phyloP scores from a whole-genome alignment of 192 early-diverging fungal species.

The Entomortierella beljakovae region DNA sequence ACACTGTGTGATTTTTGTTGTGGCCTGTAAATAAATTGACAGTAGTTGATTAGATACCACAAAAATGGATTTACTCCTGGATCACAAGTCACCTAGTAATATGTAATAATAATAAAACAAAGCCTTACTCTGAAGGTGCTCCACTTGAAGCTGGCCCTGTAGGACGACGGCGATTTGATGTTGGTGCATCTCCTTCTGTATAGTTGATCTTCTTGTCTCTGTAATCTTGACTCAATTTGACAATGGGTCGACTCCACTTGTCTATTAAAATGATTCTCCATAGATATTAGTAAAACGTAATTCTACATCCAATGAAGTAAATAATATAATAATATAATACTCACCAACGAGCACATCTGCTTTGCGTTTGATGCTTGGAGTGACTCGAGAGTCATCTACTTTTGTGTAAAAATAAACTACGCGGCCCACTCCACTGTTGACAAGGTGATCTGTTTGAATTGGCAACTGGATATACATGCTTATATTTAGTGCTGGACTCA shows the following conservation, averaged over 20 bases:
- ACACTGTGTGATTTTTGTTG: slow-evolving; percentile 28
- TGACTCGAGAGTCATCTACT: slow-evolving; percentile 76
- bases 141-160: slow-evolving; percentile 3
- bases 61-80: no score
- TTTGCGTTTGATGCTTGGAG: slow-evolving; percentile 70
- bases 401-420: slow-evolving; percentile 93
- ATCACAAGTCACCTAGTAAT: no score
- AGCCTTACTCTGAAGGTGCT: slow-evolving; percentile 26
- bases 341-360: slow-evolving; percentile 84
- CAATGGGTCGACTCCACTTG: slow-evolving; percentile 87
- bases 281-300: not conserved
- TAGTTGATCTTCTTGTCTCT: slow-evolving; percentile 62
- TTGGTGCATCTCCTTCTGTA: slow-evolving; percentile 11
- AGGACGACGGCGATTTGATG: slow-evolving; percentile 27
- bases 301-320: not conserved
- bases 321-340: no score
- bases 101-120: not conserved
- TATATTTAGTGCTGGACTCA: no score
- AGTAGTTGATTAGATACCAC: no score
- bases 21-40: not conserved
- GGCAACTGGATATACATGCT: slow-evolving; percentile 58
- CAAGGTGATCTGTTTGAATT: slow-evolving; percentile 79
- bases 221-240: slow-evolving; percentile 82
- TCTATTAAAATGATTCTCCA: slow-evolving; percentile 9
- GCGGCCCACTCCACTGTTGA: slow-evolving; percentile 85